A percentile compares a stretch with the other conserved stretches of the same genome.
Evolutionary conservation across 192 early-diverging fungal species (phyloP).

Genomic region (Umbelopsis isabellina): DNA sequence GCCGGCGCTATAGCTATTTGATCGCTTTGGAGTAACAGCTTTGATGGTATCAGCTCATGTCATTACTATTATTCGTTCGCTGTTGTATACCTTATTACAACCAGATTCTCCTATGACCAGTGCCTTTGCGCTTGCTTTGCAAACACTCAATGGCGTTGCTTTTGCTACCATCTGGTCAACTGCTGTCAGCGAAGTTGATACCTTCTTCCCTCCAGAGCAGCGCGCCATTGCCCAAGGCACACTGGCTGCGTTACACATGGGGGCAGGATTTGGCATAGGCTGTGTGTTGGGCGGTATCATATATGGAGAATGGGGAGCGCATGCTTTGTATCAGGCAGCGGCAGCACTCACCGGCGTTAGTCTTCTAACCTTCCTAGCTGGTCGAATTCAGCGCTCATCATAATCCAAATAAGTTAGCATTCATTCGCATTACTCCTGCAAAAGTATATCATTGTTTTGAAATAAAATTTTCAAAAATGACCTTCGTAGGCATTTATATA

Average conservation of each 20-base stretch:
- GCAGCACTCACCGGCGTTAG: background rate
- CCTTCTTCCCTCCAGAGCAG: conserved; percentile 34
- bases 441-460: too few species aligned
- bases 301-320: conserved; percentile 23
- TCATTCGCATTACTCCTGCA: too few species aligned
- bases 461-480: too few species aligned
- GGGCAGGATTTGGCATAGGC: conserved; percentile 37
- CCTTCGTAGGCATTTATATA: too few species aligned
- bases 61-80: conserved; percentile 24
- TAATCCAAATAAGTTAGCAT: background rate
- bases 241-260: conserved; percentile 32
- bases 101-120: conserved; percentile 20
- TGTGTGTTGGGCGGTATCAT: conserved; percentile 32
- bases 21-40: conserved; percentile 27
- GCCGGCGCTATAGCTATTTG: conserved; percentile 34
- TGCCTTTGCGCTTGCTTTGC: conserved; percentile 25
- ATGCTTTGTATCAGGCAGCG: background rate
- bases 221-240: conserved; percentile 40
- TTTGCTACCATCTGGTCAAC: conserved; percentile 38
- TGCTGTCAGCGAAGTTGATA: conserved; percentile 37
- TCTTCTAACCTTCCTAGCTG: background rate
- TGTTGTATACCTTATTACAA: conserved; percentile 22
- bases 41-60: conserved; percentile 34
- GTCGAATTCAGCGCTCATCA: background rate
- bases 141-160: conserved; percentile 27